Conservation (phyloP, 2,329 filamentous ascomycete genomes). For the Hortaea sp. region DNA sequence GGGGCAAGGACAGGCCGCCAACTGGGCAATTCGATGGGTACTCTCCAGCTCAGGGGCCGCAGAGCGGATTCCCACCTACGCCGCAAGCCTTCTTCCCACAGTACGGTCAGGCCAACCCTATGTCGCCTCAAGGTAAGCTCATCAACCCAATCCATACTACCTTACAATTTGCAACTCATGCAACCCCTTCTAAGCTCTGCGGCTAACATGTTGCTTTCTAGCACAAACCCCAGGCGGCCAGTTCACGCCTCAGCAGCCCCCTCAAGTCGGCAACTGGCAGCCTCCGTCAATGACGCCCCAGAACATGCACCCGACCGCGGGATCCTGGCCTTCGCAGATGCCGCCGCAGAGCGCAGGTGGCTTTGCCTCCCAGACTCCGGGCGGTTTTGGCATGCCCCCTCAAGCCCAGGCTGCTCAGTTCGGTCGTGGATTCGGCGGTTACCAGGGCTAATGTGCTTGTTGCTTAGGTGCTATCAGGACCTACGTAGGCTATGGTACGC, state of each 20-base stretch:
- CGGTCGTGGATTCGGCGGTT: conserved; percentile 46
- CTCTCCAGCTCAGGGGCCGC: conserved; percentile 54
- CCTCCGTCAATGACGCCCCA: conserved; percentile 40
- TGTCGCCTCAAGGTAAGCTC: conserved; percentile 42
- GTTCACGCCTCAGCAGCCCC: conserved; percentile 45
- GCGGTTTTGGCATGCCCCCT: conserved; percentile 38
- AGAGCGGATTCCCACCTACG: conserved; percentile 65
- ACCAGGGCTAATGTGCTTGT: conserved; percentile 41
- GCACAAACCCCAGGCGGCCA: conserved; percentile 45
- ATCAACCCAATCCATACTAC: neutral
- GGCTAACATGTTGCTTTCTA: conserved; percentile 13
- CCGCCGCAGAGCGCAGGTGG: conserved; percentile 61
- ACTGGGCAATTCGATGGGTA: conserved; percentile 74
- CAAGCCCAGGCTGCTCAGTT: conserved; percentile 38
- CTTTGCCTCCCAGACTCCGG: conserved; percentile 54
- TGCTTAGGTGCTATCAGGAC: too few species aligned
- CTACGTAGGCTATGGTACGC: too few species aligned
- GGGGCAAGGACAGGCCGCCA: conserved; percentile 97
- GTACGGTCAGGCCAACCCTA: conserved; percentile 62
- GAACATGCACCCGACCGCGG: conserved; percentile 20
- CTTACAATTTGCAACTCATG: too few species aligned
- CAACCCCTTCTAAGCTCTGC: too few species aligned
- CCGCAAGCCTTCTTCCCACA: conserved; percentile 78
- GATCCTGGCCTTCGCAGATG: conserved; percentile 34
- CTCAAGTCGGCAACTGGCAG: conserved; percentile 46